These are phyloP conservation scores for Termitomyces sp. DNA, from an alignment of 768 basidiomycete genomes.

Conservation along the genomic window DNA sequence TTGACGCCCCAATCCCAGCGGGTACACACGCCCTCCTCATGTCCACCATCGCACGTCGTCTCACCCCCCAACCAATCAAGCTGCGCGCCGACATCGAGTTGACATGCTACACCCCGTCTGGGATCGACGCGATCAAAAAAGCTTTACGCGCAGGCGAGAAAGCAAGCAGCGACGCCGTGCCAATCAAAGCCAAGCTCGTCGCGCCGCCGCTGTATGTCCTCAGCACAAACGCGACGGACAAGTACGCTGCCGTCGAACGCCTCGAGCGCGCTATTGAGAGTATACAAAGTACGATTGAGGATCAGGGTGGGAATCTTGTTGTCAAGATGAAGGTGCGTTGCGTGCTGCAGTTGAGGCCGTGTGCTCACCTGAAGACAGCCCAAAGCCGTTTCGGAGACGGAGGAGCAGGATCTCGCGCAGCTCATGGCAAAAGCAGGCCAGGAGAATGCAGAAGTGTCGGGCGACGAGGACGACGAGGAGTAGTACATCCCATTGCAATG, in stretches of 20 bases:
- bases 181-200: slow-evolving; percentile 95
- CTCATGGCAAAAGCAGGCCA: slow-evolving; percentile 93
- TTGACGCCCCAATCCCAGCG: slow-evolving; percentile 55
- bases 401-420: slow-evolving; percentile 95
- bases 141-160: slow-evolving; percentile 88
- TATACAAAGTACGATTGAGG: slow-evolving; percentile 82
- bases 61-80: slow-evolving; percentile 98
- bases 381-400: slow-evolving; percentile 95
- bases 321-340: slow-evolving; percentile 92
- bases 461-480: slow-evolving; percentile 87
- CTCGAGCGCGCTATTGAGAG: slow-evolving; percentile 92
- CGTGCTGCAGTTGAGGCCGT: too few species aligned
- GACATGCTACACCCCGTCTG: slow-evolving; percentile 92
- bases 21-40: slow-evolving; percentile 64
- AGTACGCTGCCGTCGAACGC: slow-evolving; percentile 90
- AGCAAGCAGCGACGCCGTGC: slow-evolving; percentile 84
- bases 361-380: slow-evolving; percentile 50
- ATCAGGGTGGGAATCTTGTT: slow-evolving; percentile 79
- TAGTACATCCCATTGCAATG: not conserved
- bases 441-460: slow-evolving; percentile 96
- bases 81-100: slow-evolving; percentile 97
- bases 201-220: slow-evolving; percentile 96
- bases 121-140: slow-evolving; percentile 95
- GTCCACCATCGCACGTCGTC: slow-evolving; percentile 85
- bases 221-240: slow-evolving; percentile 95